Evolutionary conservation across 176 grass and related monocot genomes (phyloP), one percentile per base, ranked within the genome.

Genomic region (Oryza punctata): DNA sequence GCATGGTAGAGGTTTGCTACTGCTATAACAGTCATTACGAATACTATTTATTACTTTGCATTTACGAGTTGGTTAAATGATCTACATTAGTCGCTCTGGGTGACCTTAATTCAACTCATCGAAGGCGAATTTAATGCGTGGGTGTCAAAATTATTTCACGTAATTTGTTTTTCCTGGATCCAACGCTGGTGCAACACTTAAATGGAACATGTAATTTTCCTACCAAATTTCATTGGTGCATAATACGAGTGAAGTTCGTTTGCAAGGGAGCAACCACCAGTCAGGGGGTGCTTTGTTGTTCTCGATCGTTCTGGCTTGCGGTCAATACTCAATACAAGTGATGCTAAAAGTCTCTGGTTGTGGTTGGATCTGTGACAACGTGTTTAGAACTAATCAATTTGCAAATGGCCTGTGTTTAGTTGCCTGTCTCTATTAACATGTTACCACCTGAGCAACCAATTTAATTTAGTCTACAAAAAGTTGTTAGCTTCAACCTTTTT

Each of bases 271-370:
- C 28, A 72, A 66, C 76, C 23, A 38, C 21, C 28, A 1, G 12
- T 23, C 10, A 4, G 38, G 83, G 10, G 83, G 10, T 14, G 64
- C 8, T 37, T 24, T 43, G 16, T 44, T 65, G 24, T 73, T 88
- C 30, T 15, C 43, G 4, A 19, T 72, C 43, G 32, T 33, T 33
- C 32, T 33, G 32, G 32, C 27, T 70, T 30, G 73, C 18, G 40
- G 76, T 74, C 84, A 67, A 43, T 43, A 30, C 18, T 74, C 84
- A 67, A 43, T 43, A 30, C 18, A 65, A 44, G 50, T 11, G 69
- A 74, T 54, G 74, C 27, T 30, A n/a, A 11, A 3, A 13, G 61
- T n/a, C 45, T 46, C 63, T 1, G 64, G 37, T 67, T 73, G 68
- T 3, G 24, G 80, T 83, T 73, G 54, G 45, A 73, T 61, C 44